These are phyloP conservation scores for Kewa caespitosa DNA, from an alignment of 179 eudicot genomes.

Conservation along the genomic window DNA sequence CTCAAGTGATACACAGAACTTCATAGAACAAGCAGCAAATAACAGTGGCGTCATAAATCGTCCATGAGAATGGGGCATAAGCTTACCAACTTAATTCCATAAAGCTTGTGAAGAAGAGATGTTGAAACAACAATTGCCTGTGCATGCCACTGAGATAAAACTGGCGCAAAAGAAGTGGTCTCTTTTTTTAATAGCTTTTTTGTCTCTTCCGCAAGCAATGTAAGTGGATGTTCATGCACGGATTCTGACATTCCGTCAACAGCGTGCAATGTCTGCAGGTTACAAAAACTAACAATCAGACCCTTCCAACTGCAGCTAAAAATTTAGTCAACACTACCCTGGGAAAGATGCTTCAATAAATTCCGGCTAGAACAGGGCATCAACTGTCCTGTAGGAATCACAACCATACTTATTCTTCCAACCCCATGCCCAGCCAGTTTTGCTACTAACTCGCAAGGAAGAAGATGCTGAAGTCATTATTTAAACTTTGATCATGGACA, in stretches of 20 bases:
- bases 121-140: conserved; percentile 75
- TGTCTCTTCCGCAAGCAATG: conserved; percentile 84
- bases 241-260: conserved; percentile 71
- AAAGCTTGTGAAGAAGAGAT: conserved; percentile 91
- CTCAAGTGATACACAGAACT: background rate
- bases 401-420: background rate
- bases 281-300: conserved; percentile 8
- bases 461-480: background rate
- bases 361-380: background rate
- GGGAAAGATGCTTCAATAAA: background rate
- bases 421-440: background rate
- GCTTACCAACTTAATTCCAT: conserved; percentile 88
- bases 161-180: conserved; percentile 63
- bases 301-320: background rate
- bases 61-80: conserved; percentile 6
- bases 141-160: conserved; percentile 77
- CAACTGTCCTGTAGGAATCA: background rate
- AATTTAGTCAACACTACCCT: conserved; percentile 7
- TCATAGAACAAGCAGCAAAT: background rate
- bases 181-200: conserved; percentile 75
- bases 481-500: background rate
- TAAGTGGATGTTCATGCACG: conserved; percentile 79
- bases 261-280: conserved; percentile 64
- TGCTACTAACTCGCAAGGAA: background rate
- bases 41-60: background rate